A percentile compares a stretch with the other conserved stretches of the same genome.
These are phyloP conservation scores for Nicotiana knightiana DNA, from an alignment of 257 asterid species.

Conservation along the genomic window DNA sequence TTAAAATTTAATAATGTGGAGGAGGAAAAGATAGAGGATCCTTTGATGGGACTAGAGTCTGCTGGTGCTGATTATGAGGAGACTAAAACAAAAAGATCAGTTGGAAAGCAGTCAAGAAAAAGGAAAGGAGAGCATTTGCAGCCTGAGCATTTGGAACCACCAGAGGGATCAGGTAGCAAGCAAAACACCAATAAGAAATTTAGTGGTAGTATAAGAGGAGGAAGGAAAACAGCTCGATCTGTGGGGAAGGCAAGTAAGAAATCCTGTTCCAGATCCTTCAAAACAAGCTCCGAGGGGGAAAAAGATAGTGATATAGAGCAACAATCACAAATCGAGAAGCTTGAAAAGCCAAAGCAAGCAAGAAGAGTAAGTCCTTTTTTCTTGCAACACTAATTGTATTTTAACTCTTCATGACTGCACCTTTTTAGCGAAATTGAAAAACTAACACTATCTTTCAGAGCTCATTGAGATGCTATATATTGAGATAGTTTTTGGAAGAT, in stretches of 20 bases:
- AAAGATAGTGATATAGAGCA: slow-evolving; percentile 27
- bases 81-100: slow-evolving; percentile 15
- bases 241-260: slow-evolving; percentile 33
- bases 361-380: slow-evolving; percentile 54
- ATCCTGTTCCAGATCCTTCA: slow-evolving; percentile 22
- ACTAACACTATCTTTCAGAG: neutral
- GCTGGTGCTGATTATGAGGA: slow-evolving; percentile 21
- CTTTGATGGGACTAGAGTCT: slow-evolving; percentile 19
- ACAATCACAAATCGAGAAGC: slow-evolving; percentile 24
- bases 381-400: neutral
- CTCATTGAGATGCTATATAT: slow-evolving; percentile 5
- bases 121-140: slow-evolving; percentile 22
- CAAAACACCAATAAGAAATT: slow-evolving; percentile 19
- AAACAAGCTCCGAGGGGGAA: slow-evolving; percentile 29
- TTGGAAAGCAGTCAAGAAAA: slow-evolving; percentile 33
- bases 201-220: slow-evolving; percentile 24
- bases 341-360: slow-evolving; percentile 37
- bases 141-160: slow-evolving; percentile 15
- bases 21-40: slow-evolving; percentile 23
- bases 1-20: slow-evolving; percentile 25
- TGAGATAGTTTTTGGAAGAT: neutral
- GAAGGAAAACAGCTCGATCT: slow-evolving; percentile 22
- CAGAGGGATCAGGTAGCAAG: slow-evolving; percentile 16
- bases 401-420: neutral
- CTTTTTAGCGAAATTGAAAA: neutral